These are phyloP conservation scores for Candida nanaspora DNA, from an alignment of 805 yeast genomes.

Conservation along the genomic window DNA sequence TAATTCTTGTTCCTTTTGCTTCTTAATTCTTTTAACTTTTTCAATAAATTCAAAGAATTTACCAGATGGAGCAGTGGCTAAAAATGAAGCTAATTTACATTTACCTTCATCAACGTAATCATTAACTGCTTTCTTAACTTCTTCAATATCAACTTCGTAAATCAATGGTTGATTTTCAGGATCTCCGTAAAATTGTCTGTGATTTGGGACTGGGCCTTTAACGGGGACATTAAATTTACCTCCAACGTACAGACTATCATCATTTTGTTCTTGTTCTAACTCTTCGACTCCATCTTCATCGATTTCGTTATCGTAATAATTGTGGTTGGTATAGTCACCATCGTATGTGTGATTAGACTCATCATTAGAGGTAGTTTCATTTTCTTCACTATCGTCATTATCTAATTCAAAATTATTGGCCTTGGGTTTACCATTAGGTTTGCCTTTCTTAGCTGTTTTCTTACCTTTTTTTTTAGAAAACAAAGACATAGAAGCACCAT, in stretches of 20 bases:
- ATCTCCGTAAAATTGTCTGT: conserved; percentile 14
- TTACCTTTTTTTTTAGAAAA: too few species aligned
- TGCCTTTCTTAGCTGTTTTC: too few species aligned
- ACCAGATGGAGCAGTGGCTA: conserved; percentile 19
- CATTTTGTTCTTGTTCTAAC: not conserved
- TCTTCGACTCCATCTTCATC: not conserved
- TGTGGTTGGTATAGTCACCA: too few species aligned
- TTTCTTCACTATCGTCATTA: not conserved
- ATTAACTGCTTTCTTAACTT: conserved; percentile 14
- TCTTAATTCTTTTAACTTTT: not conserved
- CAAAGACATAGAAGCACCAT: not conserved
- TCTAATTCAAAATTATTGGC: too few species aligned
- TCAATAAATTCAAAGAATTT: conserved; percentile 17
- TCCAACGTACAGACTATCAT: conserved; percentile 1
- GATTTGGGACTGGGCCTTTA: conserved; percentile 15
- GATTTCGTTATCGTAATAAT: not conserved
- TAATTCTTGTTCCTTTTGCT: conserved; percentile 2
- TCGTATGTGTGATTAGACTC: too few species aligned
- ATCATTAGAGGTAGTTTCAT: not conserved
- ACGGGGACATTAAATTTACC: conserved; percentile 16
- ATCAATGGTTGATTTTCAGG: conserved; percentile 12
- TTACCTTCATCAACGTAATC: conserved; percentile 16
- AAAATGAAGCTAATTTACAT: conserved; percentile 19
- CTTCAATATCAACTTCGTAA: conserved; percentile 18
- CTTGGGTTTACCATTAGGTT: too few species aligned